Conservation (phyloP, 306 rosid genomes). For the Acacia melanoxylon region DNA sequence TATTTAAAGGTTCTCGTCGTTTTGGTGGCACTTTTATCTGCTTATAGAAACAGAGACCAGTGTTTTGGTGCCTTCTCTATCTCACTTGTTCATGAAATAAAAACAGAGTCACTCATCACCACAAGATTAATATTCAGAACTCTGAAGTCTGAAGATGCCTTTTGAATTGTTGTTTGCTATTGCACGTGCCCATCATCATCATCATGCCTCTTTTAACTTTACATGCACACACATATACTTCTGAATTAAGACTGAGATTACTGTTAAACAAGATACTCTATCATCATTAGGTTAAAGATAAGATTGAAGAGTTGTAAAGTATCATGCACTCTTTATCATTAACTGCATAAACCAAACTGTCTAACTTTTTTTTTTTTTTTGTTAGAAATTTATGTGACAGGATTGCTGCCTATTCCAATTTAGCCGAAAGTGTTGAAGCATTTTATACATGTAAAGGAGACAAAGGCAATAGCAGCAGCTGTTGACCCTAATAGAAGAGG, state of each 20-base stretch:
- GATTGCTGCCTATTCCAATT: not conserved
- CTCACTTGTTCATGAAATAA: not conserved
- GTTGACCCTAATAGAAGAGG: too few species aligned
- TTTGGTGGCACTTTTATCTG: not conserved
- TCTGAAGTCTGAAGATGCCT: not conserved
- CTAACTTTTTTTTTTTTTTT: not conserved
- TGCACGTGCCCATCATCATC: not conserved
- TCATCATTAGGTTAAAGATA: not conserved
- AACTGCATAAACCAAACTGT: not conserved
- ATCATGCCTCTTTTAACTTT: not conserved
- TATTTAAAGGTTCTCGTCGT: not conserved
- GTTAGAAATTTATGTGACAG: not conserved
- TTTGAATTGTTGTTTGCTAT: not conserved
- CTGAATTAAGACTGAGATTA: not conserved
- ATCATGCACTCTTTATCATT: not conserved
- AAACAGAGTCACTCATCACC: not conserved
- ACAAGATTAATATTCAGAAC: not conserved
- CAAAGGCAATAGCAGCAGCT: not conserved
- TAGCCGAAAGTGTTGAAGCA: constrained; percentile 5
- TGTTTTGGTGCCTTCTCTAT: not conserved
- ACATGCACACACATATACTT: not conserved
- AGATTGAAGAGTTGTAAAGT: not conserved
- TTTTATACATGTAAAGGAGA: constrained; percentile 1
- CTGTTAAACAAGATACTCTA: not conserved
- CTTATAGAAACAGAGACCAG: not conserved